Evolutionary conservation across 768 basidiomycete genomes (phyloP).

Genomic region (Amanita subjunquillea): DNA sequence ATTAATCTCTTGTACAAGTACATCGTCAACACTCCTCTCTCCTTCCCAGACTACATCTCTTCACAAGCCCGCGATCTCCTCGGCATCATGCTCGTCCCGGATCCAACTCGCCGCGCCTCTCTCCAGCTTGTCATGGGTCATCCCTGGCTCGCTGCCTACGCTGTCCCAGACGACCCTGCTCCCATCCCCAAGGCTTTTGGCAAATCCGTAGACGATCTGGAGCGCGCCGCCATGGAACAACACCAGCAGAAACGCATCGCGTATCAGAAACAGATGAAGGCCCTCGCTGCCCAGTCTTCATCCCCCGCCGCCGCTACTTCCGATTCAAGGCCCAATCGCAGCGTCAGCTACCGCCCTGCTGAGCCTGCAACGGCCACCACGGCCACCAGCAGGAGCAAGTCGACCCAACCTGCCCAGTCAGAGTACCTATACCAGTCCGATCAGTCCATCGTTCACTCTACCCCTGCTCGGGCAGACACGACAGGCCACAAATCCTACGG

Average conservation of each 20-base stretch:
- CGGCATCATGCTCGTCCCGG: slow-evolving; percentile 88
- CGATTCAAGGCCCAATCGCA: slow-evolving; percentile 24
- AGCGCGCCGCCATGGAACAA: slow-evolving; percentile 71
- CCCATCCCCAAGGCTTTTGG: slow-evolving; percentile 41
- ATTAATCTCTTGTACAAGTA: slow-evolving; percentile 98
- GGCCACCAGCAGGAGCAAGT: slow-evolving; percentile 35
- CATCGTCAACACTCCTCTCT: slow-evolving; percentile 93
- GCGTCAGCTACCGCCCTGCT: slow-evolving; percentile 49
- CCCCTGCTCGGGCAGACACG: slow-evolving; percentile 14
- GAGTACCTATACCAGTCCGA: slow-evolving; percentile 74
- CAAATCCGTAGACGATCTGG: slow-evolving; percentile 67
- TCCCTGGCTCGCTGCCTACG: slow-evolving; percentile 70
- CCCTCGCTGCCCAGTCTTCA: slow-evolving; percentile 24
- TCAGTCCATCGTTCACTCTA: slow-evolving; percentile 30
- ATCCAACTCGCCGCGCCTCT: slow-evolving; percentile 71
- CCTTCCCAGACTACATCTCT: slow-evolving; percentile 95
- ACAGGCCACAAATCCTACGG: slow-evolving; percentile 15
- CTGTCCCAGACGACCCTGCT: slow-evolving; percentile 19
- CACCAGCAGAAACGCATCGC: slow-evolving; percentile 76
- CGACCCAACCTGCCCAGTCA: slow-evolving; percentile 37
- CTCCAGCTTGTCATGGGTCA: slow-evolving; percentile 78
- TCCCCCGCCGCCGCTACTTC: slow-evolving; percentile 1
- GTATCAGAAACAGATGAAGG: slow-evolving; percentile 74
- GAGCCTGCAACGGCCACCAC: slow-evolving; percentile 20
- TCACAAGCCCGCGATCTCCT: slow-evolving; percentile 75